phyloP scores from a whole-genome alignment of 768 basidiomycete species.

The Boletus patriciae region DNA sequence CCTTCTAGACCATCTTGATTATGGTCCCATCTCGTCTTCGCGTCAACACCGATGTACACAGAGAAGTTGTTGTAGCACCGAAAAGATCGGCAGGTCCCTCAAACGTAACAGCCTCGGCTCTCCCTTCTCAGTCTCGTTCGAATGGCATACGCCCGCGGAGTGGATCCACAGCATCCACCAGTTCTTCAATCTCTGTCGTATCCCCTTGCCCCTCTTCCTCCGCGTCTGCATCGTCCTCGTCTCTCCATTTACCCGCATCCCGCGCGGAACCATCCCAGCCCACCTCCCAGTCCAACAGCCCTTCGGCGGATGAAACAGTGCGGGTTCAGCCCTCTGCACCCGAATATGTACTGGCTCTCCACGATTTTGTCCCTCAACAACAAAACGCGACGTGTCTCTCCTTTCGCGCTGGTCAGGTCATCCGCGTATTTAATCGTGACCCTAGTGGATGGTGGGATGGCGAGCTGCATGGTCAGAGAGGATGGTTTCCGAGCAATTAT shows the following conservation, averaged over 20 bases:
- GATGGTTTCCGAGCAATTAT: constrained; percentile 99
- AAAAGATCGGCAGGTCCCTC: constrained; percentile 32
- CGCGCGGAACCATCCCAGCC: constrained; percentile 32
- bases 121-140: constrained; percentile 14
- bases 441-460: constrained; percentile 98
- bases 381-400: constrained; percentile 78
- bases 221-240: constrained; percentile 49
- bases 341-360: constrained; percentile 88
- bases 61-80: constrained; percentile 35
- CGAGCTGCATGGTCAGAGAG: constrained; percentile 81
- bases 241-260: constrained; percentile 42
- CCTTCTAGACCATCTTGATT: constrained; percentile 5
- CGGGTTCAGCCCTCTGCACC: constrained; percentile 39
- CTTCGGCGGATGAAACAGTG: constrained; percentile 49
- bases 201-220: constrained; percentile 55
- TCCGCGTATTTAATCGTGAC: constrained; percentile 87
- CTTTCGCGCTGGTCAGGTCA: constrained; percentile 88
- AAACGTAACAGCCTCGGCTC: constrained; percentile 28
- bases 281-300: constrained; percentile 25
- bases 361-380: constrained; percentile 79
- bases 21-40: constrained; percentile 50
- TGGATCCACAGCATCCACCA: constrained; percentile 54
- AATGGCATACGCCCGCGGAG: constrained; percentile 42
- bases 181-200: constrained; percentile 55
- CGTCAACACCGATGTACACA: constrained; percentile 47